phyloP scores from a whole-genome alignment of 805 yeast genomes.

The Metschnikowia aberdeeniae region DNA sequence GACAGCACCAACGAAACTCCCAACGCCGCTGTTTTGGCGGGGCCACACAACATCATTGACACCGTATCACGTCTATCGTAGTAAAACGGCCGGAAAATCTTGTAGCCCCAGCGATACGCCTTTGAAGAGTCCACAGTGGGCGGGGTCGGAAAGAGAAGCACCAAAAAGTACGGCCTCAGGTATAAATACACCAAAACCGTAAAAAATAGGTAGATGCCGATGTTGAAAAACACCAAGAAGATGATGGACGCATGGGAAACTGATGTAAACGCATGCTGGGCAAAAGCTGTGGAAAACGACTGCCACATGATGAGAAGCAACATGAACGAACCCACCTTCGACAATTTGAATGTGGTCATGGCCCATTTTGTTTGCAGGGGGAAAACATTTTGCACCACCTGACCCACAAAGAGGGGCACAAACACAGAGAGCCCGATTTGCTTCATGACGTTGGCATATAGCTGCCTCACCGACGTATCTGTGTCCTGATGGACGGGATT shows the following conservation, averaged over 20 bases:
- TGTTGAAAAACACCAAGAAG: conserved; percentile 76
- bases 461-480: conserved; percentile 42
- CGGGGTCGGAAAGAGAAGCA: conserved; percentile 36
- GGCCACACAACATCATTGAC: conserved; percentile 80
- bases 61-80: conserved; percentile 70
- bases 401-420: conserved; percentile 86
- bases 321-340: conserved; percentile 77
- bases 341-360: conserved; percentile 52
- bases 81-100: conserved; percentile 58
- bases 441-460: conserved; percentile 77
- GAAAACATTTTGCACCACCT: conserved; percentile 65
- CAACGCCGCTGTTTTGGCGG: conserved; percentile 89
- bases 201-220: conserved; percentile 75
- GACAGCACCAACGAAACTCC: conserved; percentile 83
- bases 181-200: conserved; percentile 56
- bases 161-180: conserved; percentile 58
- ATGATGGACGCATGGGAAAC: conserved; percentile 68
- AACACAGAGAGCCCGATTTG: conserved; percentile 83
- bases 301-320: conserved; percentile 71
- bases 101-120: conserved; percentile 44
- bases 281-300: conserved; percentile 83
- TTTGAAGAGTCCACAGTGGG: conserved; percentile 47
- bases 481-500: conserved; percentile 59
- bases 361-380: conserved; percentile 64
- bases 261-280: conserved; percentile 70